Percentiles rank a stretch among this genome's conserved stretches.
phyloP scores from a whole-genome alignment of 345 rosid species.

The Dipteronia sinensis region DNA sequence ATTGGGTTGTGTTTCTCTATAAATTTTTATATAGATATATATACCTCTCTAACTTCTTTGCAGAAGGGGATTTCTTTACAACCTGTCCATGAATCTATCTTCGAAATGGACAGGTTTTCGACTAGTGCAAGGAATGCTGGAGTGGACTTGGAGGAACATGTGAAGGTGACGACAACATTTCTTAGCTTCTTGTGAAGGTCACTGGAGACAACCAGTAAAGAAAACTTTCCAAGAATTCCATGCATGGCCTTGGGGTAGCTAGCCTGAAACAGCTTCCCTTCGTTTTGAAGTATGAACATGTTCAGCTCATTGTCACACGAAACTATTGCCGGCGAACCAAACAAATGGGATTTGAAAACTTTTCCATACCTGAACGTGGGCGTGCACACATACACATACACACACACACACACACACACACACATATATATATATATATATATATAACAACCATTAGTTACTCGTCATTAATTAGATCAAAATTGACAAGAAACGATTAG shows the following conservation, averaged over 20 bases:
- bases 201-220: constrained; percentile 59
- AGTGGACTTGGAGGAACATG: constrained; percentile 45
- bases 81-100: constrained; percentile 68
- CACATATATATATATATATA: background rate
- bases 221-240: constrained; percentile 70
- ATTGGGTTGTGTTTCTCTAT: background rate
- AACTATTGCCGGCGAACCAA: constrained; percentile 80
- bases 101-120: constrained; percentile 53
- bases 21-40: background rate
- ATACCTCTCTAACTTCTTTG: constrained; percentile 59
- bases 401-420: background rate
- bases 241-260: constrained; percentile 77
- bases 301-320: constrained; percentile 83
- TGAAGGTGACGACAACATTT: constrained; percentile 54
- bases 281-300: constrained; percentile 79
- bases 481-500: background rate
- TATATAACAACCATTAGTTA: background rate
- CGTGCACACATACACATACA: background rate
- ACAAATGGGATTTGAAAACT: constrained; percentile 76
- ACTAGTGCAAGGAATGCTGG: constrained; percentile 45
- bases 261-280: constrained; percentile 65
- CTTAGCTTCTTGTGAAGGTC: constrained; percentile 75
- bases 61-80: constrained; percentile 48
- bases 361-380: constrained; percentile 55
- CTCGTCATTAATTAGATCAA: background rate